Evolutionary conservation across 208 protist genomes (phyloP), one percentile per base, ranked within the genome.

Genomic region (Crithidia brevicula): DNA sequence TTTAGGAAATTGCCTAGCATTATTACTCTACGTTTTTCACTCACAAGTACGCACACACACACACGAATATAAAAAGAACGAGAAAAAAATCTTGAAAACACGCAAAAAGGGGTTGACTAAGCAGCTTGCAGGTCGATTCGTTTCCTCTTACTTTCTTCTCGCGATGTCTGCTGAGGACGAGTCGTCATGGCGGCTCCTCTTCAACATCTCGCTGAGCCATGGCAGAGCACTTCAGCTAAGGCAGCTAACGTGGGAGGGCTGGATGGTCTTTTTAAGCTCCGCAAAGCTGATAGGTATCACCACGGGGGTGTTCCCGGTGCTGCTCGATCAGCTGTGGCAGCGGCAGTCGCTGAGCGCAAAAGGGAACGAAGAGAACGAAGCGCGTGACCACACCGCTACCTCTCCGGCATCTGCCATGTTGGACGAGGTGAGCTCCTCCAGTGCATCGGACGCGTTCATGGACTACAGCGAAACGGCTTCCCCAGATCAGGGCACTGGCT

Each of bases 161-260:
- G n/a, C 28, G 11, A 73, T 83, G 69, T 72, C 64, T 59, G 38
- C 34, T 7, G 62, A 76, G 2, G 63, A 76, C 42, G 87, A 89
- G 61, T 74, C 69, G 45, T 82, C 82, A 18, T 96, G 91, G 89
- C 53, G 72, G 36, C 63, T 96, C 20, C 79, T 96, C 20, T 96
- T 96, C 76, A 86, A 88, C 57, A 93, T 96, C 53, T 83, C 91
- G 5, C 81, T 96, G 23, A 91, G 88, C 63, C 86, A 94, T 54
- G 91, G 91, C 5, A 74, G 81, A 28, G 82, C 73, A 3, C 45
- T 96, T 20, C 49, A 28, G 13, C 34, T 40, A 36, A 52, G 83
- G 22, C 52, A 59, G 10, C 65, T 96, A 9, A 77, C 76, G 0
- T 84, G 84, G 65, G 67, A 69, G 7, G 88, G 85, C 16, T 86